These are phyloP conservation scores for Linum tenue DNA, from an alignment of 345 rosid genomes.

Conservation along the genomic window DNA sequence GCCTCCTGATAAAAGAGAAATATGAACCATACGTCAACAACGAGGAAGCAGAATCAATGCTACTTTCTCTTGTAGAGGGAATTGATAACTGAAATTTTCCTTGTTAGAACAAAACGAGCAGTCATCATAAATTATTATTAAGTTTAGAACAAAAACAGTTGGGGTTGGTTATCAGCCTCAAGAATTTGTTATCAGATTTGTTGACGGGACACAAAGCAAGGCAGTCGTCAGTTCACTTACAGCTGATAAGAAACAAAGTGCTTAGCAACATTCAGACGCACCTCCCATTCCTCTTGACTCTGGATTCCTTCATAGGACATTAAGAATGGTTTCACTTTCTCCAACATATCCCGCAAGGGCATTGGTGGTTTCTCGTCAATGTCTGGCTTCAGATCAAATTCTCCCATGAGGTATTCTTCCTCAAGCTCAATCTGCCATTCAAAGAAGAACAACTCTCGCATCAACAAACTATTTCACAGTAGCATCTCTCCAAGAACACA, in stretches of 20 bases:
- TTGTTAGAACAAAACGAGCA: too few species aligned
- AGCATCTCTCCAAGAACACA: background rate
- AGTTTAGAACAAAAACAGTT: too few species aligned
- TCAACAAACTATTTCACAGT: background rate
- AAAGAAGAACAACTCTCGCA: slow-evolving; percentile 2
- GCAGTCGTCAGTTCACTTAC: background rate
- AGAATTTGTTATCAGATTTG: background rate
- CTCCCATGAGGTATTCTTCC: slow-evolving; percentile 74
- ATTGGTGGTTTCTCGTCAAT: slow-evolving; percentile 77
- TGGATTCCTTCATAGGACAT: slow-evolving; percentile 81
- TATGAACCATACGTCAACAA: too few species aligned
- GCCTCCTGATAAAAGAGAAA: slow-evolving; percentile 42
- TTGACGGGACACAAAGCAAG: background rate
- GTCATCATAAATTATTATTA: too few species aligned
- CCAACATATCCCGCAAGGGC: slow-evolving; percentile 69
- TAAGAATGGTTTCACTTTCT: slow-evolving; percentile 88
- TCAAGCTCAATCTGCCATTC: slow-evolving; percentile 70
- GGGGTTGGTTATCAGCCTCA: too few species aligned
- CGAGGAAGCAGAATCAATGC: background rate
- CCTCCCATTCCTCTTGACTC: slow-evolving; percentile 94
- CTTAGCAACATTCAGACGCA: slow-evolving; percentile 15
- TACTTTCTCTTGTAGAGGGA: too few species aligned
- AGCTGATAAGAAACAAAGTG: background rate
- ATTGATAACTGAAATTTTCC: too few species aligned
- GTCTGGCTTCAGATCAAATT: slow-evolving; percentile 74